A percentile compares a stretch with the other conserved stretches of the same genome.
Conservation (phyloP, 768 basidiomycete genomes). For the Leucosporidium yakuticum region DNA sequence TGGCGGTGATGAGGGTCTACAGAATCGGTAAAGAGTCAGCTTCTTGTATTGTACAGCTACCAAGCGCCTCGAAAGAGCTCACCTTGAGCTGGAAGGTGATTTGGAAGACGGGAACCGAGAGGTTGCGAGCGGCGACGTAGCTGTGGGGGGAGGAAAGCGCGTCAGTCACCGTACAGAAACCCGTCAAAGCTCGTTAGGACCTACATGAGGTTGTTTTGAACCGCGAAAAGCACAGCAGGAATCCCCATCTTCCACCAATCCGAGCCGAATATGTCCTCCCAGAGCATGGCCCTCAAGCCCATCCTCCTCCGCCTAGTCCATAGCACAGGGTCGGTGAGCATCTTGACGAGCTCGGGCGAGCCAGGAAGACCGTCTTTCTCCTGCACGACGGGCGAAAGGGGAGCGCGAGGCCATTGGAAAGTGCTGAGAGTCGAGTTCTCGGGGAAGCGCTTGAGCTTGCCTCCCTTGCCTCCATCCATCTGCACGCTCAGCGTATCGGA, state of each 20-base stretch:
- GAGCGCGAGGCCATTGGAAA: slow-evolving; percentile 29
- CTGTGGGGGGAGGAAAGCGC: not conserved
- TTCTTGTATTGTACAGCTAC: not conserved
- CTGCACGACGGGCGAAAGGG: slow-evolving; percentile 16
- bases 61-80: not conserved
- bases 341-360: slow-evolving; percentile 13
- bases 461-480: not conserved
- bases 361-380: slow-evolving; percentile 15
- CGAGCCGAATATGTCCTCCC: slow-evolving; percentile 25
- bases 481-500: slow-evolving; percentile 16
- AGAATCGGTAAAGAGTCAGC: not conserved
- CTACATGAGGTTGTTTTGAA: slow-evolving; percentile 37
- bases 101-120: slow-evolving; percentile 39
- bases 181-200: not conserved
- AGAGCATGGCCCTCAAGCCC: slow-evolving; percentile 13
- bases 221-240: slow-evolving; percentile 29
- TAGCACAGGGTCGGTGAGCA: slow-evolving; percentile 19
- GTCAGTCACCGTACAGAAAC: not conserved
- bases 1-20: slow-evolving; percentile 30
- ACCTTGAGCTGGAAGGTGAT: slow-evolving; percentile 40
- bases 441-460: slow-evolving; percentile 15
- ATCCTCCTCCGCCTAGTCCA: slow-evolving; percentile 24
- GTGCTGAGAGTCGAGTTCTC: slow-evolving; percentile 14
- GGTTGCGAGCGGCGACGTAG: slow-evolving; percentile 34
- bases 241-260: slow-evolving; percentile 35